A percentile compares a stretch with the other conserved stretches of the same genome.
Evolutionary conservation across 2,329 filamentous ascomycete species (phyloP).

Genomic region (Ascocoryne sarcoides): DNA sequence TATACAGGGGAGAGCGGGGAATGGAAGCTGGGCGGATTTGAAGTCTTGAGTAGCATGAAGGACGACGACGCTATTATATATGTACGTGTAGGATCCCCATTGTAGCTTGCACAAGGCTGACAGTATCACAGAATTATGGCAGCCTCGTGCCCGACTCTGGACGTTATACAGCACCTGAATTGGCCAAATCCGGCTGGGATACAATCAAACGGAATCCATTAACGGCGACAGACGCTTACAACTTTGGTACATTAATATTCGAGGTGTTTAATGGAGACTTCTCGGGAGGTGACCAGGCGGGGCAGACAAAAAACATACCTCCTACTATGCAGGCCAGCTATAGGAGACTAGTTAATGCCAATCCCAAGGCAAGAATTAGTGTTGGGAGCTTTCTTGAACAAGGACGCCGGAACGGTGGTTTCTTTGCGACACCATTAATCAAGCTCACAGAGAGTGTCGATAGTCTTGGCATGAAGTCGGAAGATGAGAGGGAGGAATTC

Average conservation of each 20-base stretch:
- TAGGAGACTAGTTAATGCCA: slow-evolving; percentile 78
- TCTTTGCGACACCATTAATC: slow-evolving; percentile 90
- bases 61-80: slow-evolving; percentile 93
- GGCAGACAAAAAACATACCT: slow-evolving; percentile 79
- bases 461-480: slow-evolving; percentile 79
- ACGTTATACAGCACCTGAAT: slow-evolving; percentile 79
- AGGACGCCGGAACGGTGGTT: slow-evolving; percentile 69
- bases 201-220: slow-evolving; percentile 74
- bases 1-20: slow-evolving; percentile 95
- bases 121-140: slow-evolving; percentile 61
- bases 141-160: slow-evolving; percentile 78
- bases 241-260: slow-evolving; percentile 73
- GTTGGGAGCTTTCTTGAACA: slow-evolving; percentile 84
- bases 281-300: slow-evolving; percentile 65
- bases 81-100: slow-evolving; percentile 33
- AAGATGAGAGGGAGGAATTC: slow-evolving; percentile 76
- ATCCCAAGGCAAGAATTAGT: slow-evolving; percentile 80
- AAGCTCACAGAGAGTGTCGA: slow-evolving; percentile 89
- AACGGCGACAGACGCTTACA: slow-evolving; percentile 78
- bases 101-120: slow-evolving; percentile 1
- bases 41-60: slow-evolving; percentile 88
- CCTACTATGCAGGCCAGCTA: slow-evolving; percentile 85
- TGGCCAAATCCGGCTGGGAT: slow-evolving; percentile 85
- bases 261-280: slow-evolving; percentile 90
- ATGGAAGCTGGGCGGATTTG: slow-evolving; percentile 94